Percentiles rank a stretch among this genome's conserved stretches.
Evolutionary conservation across 257 asterid species (phyloP).

Genomic region (Forsythia viridissima): DNA sequence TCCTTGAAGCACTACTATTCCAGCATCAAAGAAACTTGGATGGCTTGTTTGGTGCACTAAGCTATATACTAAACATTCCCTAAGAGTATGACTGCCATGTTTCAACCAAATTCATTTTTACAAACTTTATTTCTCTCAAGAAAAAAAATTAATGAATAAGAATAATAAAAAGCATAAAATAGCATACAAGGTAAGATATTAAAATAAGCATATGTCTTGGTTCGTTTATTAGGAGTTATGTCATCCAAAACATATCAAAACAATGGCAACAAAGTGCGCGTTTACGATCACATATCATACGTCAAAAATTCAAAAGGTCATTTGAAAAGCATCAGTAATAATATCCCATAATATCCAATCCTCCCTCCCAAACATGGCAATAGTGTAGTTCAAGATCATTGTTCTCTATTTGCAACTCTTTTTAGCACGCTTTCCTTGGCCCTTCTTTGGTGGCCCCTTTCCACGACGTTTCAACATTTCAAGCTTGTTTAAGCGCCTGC

Average conservation of each 20-base stretch:
- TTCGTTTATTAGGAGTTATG: background rate
- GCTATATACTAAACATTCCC: too few species aligned
- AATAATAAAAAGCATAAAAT: background rate
- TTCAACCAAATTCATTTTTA: too few species aligned
- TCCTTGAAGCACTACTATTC: too few species aligned
- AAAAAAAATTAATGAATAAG: too few species aligned
- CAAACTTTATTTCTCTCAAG: too few species aligned
- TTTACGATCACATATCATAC: background rate
- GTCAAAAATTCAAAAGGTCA: background rate
- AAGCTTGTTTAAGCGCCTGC: slow-evolving; percentile 3
- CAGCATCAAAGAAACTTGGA: too few species aligned
- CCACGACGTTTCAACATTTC: slow-evolving; percentile 19
- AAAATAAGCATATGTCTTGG: background rate
- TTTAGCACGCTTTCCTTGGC: slow-evolving; percentile 86
- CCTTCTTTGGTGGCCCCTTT: slow-evolving; percentile 41
- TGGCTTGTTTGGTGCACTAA: too few species aligned
- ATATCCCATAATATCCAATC: background rate
- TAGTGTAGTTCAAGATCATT: background rate
- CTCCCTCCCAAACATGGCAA: background rate
- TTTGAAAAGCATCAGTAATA: background rate
- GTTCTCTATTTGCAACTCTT: slow-evolving; percentile 49
- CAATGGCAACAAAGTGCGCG: background rate
- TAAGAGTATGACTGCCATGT: too few species aligned
- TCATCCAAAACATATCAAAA: background rate
- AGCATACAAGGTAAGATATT: background rate